Base-by-base conservation (phyloP, 441 rosid species). In the Erysimum cheiri region DNA sequence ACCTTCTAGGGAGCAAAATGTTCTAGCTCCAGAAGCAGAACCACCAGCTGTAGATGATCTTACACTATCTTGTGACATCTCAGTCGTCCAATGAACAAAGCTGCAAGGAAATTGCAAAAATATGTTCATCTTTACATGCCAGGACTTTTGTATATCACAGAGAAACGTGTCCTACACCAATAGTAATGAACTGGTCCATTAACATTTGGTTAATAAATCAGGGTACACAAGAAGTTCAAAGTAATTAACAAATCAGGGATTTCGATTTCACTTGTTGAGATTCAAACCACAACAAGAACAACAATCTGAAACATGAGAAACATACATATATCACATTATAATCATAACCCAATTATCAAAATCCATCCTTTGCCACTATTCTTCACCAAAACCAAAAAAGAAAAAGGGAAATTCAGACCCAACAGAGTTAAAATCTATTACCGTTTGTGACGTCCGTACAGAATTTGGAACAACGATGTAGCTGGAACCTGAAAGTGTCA, bases 11-110 rank as follows among this genome's bases (percentile, higher is more conserved):
- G n/a, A 80, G 80, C 92, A 92, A 80, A 77, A 88, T 19, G 87
- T 78, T 82, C 85, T 81, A 88, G 79, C 84, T 80, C 87, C 88
- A 82, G 78, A 73, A 62, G 65, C 56, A 50, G 80, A 70, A 72
- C 79, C 83, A 83, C 74, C 84, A 91, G 61, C 67, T 26, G 83
- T 76, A 9, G 88, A 78, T 54, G 81, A 60, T 48, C 81, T 80
- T 73, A 76, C 77, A 76, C 33, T 80, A 81, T 55, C 71, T 75
- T 64, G 74, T 64, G 71, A 56, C 80, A 79, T 79, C 56, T 68
- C 71, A 75, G 78, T 77, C n/a, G 31, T 79, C 80, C 22, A 84
- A 69, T 77, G 77, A 77, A 77, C 49, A 58, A 74, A 70, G 83
- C 95, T 88, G 87, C 78, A 81, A 65, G 52, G 19, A 75, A 70